phyloP scores from a whole-genome alignment of 805 yeast species.

The Candida caryicola region DNA sequence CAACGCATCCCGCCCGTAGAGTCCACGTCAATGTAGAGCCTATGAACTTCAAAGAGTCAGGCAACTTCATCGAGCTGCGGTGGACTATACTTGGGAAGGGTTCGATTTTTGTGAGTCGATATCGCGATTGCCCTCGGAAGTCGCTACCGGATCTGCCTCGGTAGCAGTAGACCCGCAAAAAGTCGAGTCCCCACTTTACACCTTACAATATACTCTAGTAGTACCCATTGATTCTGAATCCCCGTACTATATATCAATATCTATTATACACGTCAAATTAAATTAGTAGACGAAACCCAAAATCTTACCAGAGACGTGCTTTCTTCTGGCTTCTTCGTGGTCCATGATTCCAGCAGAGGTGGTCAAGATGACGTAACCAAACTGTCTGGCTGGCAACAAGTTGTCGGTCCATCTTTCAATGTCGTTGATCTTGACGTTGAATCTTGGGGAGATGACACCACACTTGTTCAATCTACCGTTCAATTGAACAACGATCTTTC shows the following conservation, averaged over 20 bases:
- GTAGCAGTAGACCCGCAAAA: too few relatives aligned
- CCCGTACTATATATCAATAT: neutral
- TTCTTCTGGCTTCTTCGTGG: slow-evolving; percentile 29
- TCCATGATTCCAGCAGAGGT: slow-evolving; percentile 29
- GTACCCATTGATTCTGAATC: too few relatives aligned
- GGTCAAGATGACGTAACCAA: slow-evolving; percentile 26
- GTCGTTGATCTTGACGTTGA: slow-evolving; percentile 25
- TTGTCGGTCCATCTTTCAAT: slow-evolving; percentile 27
- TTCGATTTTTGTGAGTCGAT: neutral
- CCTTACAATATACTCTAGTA: too few relatives aligned
- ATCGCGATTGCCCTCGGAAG: neutral
- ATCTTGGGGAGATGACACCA: slow-evolving; percentile 27
- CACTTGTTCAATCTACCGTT: slow-evolving; percentile 70
- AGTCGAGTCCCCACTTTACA: too few relatives aligned
- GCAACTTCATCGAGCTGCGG: slow-evolving; percentile 2
- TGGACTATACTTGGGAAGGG: neutral
- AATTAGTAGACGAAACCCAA: slow-evolving; percentile 24
- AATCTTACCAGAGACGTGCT: slow-evolving; percentile 28
- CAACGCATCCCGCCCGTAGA: slow-evolving; percentile 57
- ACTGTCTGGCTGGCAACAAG: slow-evolving; percentile 29
- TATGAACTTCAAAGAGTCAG: slow-evolving; percentile 22
- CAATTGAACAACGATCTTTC: slow-evolving; percentile 93
- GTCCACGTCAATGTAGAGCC: slow-evolving; percentile 47
- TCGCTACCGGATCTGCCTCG: too few relatives aligned
- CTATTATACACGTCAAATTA: neutral